Evolutionary conservation across 2,329 filamentous ascomycete genomes (phyloP), one percentile per base, ranked within the genome.

Genomic region (Arthrobotrys sphaeroides): DNA sequence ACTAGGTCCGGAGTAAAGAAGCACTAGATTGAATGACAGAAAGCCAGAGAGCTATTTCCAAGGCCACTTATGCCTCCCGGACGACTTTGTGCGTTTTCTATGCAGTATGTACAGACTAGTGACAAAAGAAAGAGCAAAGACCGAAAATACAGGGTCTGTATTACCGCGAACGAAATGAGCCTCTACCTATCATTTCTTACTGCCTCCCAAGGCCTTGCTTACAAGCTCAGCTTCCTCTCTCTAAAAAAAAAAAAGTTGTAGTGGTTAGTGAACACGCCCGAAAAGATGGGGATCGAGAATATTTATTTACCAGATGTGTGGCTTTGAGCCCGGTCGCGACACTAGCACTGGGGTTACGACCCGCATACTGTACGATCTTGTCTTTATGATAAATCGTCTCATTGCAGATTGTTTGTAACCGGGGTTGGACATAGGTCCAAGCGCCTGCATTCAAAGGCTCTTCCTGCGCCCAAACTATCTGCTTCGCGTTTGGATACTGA

Each of bases 341-440:
- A 78, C 91, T 94, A 13, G 95, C 94, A 81, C 93, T 97, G 38
- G 94, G 94, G 84, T 93, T 90, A 80, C 95, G 91, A 79, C 95
- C 95, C 74, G 95, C 95, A 83, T 98, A 99, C 89, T 97, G 93
- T 82, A 97, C 93, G 84, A 96, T 92, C 85, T 96, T 94, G 82
- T 91, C 90, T 84, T 96, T 90, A 85, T 98, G 94, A 85, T 96
- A 87, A 5, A 16, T 49, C 24, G 73, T 77, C 82, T 96, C 84
- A 86, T 98, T 97, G 79, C 99, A 87, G 78, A 99, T 85, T 6
- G 94, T 99, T 88, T 99, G 95, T 78, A 99, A 93, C 82, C 95
- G 91, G 31, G 95, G 95, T 85, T 99, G 95, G n/a, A 90, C 92
- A 85, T 95, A 98, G 82, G 89, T 93, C 95, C 95, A 99, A 51